A percentile compares a stretch with the other conserved stretches of the same genome.
These are phyloP conservation scores for Phytophthora ohioensis DNA, from an alignment of 352 stramenopile genomes.

Conservation along the genomic window DNA sequence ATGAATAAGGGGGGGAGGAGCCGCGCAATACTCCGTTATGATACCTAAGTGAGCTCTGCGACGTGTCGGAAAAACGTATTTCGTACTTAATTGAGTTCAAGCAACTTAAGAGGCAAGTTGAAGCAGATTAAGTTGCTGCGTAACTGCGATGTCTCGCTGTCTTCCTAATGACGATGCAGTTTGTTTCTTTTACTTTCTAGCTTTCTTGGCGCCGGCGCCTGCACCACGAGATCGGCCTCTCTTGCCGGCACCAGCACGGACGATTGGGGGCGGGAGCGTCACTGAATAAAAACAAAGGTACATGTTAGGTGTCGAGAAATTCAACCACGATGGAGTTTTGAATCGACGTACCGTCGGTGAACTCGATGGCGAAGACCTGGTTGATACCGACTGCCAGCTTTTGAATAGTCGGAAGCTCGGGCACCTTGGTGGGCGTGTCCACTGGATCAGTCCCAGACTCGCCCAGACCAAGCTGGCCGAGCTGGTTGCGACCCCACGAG, in stretches of 20 bases:
- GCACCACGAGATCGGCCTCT: conserved; percentile 25
- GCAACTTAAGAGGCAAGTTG: conserved; percentile 19
- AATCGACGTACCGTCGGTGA: conserved; percentile 63
- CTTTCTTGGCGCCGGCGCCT: conserved; percentile 38
- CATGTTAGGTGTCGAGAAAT: conserved; percentile 1
- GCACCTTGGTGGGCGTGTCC: conserved; percentile 63
- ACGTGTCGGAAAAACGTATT: conserved; percentile 9
- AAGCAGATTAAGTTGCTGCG: conserved; percentile 22
- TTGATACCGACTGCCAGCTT: conserved; percentile 75
- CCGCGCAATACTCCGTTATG: conserved; percentile 19
- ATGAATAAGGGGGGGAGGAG: conserved; percentile 9
- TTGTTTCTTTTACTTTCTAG: conserved; percentile 40
- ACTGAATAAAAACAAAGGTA: conserved; percentile 32
- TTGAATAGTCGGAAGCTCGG: conserved; percentile 61
- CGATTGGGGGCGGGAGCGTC: conserved; percentile 56
- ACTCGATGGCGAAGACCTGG: conserved; percentile 82
- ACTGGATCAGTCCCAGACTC: conserved; percentile 41
- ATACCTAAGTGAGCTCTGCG: conserved; percentile 14
- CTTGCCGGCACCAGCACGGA: conserved; percentile 29
- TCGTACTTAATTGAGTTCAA: conserved; percentile 20
- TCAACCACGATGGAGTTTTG: neutral
- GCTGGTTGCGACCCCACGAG: conserved; percentile 78
- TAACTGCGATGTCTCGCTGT: conserved; percentile 3
- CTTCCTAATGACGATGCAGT: neutral
- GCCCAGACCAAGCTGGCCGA: conserved; percentile 74